Base-by-base conservation (phyloP, 768 basidiomycete species). In the Rhizopogon rudus region DNA sequence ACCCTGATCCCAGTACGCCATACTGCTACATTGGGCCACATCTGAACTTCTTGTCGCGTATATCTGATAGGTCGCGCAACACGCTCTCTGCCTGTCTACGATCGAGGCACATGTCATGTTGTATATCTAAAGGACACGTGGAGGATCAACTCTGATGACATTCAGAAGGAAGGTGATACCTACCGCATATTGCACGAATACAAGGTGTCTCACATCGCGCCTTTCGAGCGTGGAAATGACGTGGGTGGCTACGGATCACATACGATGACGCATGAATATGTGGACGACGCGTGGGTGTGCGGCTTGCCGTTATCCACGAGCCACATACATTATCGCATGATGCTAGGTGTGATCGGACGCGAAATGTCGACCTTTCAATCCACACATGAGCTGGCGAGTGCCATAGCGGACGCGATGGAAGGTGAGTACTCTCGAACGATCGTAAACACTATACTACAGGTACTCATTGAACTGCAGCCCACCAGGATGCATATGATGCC, bases 101-200 rank as follows among this genome's bases (percentile, higher is more conserved):
- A 41, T 53, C 14, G 1, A 41, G 22, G 4, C 13, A 44, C 6
- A 12, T 7, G 17, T 44, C 53, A 31, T 54, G 50, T 66, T 2
- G 62, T 63, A 8, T 71, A 70, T 46, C 37, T 73, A 14, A 72
- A 70, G 58, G 72, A 73, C 52, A 56, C 55, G 10, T 73, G 72
- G 71, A 55, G 67, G 4, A 37, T 40, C 31, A 40, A 59, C 7
- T 37, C 55, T 4, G 29, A 35, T 40, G 52, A 40, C 5, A 35
- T 64, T 40, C 53, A 58, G 44, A 57, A 59, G 14, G 72, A 72
- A 55, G 52, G 55, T 0, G 58, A 59, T 3, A 60, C 63, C 10
- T 57, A 70, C 12, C n/a, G 20, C 16, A 39, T 45, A 3, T 56
- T 73, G 42, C 60, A 67, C 5, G 28, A 52, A 13, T 22, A 50